Percentiles rank a stretch among this genome's conserved stretches.
Conservation (phyloP, 129 eudicot genomes). For the Escallonia rubra region DNA sequence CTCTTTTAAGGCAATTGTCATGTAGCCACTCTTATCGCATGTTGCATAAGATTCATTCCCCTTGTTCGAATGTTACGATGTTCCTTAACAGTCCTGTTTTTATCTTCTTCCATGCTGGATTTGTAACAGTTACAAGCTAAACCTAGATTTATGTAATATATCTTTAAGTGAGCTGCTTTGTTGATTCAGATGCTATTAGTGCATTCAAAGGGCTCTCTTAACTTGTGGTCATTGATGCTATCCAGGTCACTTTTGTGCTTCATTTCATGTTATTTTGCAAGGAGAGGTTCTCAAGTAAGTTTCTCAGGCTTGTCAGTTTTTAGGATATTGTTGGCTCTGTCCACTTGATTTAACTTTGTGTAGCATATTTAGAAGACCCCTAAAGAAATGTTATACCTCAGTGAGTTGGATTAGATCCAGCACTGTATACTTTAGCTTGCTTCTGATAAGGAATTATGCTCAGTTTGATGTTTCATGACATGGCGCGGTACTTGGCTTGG, state of each 20-base stretch:
- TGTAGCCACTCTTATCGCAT: too few relatives aligned
- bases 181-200: neutral
- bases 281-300: conserved; percentile 83
- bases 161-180: conserved; percentile 3
- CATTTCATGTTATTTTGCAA: conserved; percentile 78
- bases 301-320: conserved; percentile 11
- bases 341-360: neutral
- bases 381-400: too few relatives aligned
- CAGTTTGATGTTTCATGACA: neutral
- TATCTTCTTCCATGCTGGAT: neutral
- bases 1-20: too few relatives aligned
- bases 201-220: conserved; percentile 8
- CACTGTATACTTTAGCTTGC: too few relatives aligned
- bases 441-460: too few relatives aligned
- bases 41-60: too few relatives aligned
- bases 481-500: neutral
- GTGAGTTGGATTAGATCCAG: too few relatives aligned
- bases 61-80: too few relatives aligned
- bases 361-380: neutral
- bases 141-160: neutral
- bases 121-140: neutral
- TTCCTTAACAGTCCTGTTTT: too few relatives aligned
- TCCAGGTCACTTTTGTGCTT: conserved; percentile 79
- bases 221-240: conserved; percentile 4
- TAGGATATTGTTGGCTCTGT: neutral